Evolutionary conservation across 129 eudicot species (phyloP), one percentile per base, ranked within the genome.

Genomic region (Flaveria bidentis): DNA sequence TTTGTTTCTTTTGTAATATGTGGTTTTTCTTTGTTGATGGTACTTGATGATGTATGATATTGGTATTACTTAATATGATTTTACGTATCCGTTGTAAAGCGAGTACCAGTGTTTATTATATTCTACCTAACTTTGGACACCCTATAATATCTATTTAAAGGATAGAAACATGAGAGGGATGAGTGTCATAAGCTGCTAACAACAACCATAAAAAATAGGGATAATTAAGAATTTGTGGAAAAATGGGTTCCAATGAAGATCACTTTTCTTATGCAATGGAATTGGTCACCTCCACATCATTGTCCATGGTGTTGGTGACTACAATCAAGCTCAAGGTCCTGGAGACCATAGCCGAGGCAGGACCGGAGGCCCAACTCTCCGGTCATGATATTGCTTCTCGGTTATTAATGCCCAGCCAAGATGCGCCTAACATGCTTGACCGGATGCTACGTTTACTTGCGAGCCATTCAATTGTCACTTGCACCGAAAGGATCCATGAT

Each of bases 401-500:
- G 23, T 60, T 74, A 47, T 74, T 57, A 3, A 53, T 70, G 14
- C 41, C 30, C 58, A 46, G 53, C 66, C 56, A 14, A 50, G 51
- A 75, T 36, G 87, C 84, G 0, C 39, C 81, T 4, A 16, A 61
- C 36, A 58, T 75, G 81, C 30, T 84, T 25, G 87, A 84, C 49
- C 78, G 84, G 33, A 84, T 84, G 84, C 82, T 84, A 3, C 14
- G 82, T 26, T 50, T 84, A 25, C 75, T 84, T 0, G 72, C 82
- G 41, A 60, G 84, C 58, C 42, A 79, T 46, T 84, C 87, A 4
- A 17, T 84, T 18, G 75, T 84, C 20, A 64, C 81, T 36, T 84
- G 81, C 58, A 53, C 17, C 13, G 73, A 9, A 12, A 44, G 16
- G 18, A 66, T 52, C 11, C 17, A 9, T 26, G 45, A 79, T 10